phyloP scores from a whole-genome alignment of 2,329 filamentous ascomycete genomes.

The Biscogniauxia mediterranea region DNA sequence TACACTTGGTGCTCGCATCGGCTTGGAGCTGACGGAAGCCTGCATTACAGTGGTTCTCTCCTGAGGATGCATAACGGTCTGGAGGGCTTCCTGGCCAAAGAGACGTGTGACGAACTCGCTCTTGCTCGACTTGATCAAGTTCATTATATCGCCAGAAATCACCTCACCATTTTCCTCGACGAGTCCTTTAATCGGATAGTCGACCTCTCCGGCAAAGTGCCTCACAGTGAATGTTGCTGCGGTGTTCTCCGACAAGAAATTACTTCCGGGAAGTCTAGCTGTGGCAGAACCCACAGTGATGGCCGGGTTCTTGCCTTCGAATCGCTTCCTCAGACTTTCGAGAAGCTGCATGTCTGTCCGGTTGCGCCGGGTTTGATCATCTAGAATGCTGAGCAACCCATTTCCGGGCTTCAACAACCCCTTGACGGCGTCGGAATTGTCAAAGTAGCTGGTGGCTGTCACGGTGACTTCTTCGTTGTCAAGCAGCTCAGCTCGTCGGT shows the following conservation, averaged over 20 bases:
- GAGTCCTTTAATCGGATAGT: conserved; percentile 83
- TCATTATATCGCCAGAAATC: conserved; percentile 93
- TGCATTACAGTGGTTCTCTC: conserved; percentile 91
- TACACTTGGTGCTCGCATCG: conserved; percentile 87
- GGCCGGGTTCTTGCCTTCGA: conserved; percentile 89
- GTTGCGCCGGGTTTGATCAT: conserved; percentile 90
- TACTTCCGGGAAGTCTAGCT: conserved; percentile 78
- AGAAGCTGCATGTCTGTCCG: conserved; percentile 86
- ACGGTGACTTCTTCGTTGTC: conserved; percentile 93
- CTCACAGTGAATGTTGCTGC: conserved; percentile 83
- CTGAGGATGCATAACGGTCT: conserved; percentile 89
- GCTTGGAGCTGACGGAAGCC: conserved; percentile 93
- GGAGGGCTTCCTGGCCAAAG: conserved; percentile 93
- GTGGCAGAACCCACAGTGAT: conserved; percentile 77
- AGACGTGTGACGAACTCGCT: conserved; percentile 86
- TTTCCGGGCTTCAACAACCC: conserved; percentile 91
- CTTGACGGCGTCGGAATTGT: conserved; percentile 92
- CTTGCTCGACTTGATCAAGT: conserved; percentile 83
- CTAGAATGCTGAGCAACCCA: conserved; percentile 87
- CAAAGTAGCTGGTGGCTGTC: conserved; percentile 91
- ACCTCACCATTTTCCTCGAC: conserved; percentile 96
- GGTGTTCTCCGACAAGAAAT: conserved; percentile 81
- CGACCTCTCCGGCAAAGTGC: conserved; percentile 95
- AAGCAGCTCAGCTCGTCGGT: conserved; percentile 86
- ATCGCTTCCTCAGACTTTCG: conserved; percentile 87